A percentile compares a stretch with the other conserved stretches of the same genome.
Evolutionary conservation across 2,329 filamentous ascomycete species (phyloP).

Genomic region (Setomelanomma holmii): DNA sequence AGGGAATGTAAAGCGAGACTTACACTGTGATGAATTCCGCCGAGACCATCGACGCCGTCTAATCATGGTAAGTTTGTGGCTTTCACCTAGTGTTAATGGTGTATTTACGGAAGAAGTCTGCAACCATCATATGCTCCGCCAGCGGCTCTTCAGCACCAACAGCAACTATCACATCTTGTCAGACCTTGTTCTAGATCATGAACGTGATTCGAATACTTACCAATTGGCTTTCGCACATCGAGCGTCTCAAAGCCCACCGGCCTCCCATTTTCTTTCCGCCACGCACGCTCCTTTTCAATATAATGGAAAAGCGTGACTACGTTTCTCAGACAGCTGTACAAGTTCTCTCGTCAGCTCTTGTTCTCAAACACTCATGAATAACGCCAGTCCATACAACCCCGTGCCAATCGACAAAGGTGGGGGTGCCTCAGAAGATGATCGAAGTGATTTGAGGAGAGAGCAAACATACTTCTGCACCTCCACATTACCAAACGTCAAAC

Average conservation of each 20-base stretch:
- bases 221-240: conserved; percentile 74
- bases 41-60: conserved; percentile 59
- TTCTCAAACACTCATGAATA: too few species aligned
- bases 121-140: conserved; percentile 76
- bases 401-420: neutral
- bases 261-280: conserved; percentile 74
- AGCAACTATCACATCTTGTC: conserved; percentile 62
- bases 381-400: too few species aligned
- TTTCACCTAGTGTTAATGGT: too few species aligned
- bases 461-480: conserved; percentile 74
- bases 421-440: neutral
- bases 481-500: conserved; percentile 93
- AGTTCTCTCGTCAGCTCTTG: neutral
- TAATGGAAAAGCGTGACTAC: conserved; percentile 90
- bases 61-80: too few species aligned
- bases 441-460: neutral
- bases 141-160: conserved; percentile 86
- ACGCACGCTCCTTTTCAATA: conserved; percentile 85
- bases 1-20: neutral
- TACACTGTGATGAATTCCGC: conserved; percentile 57
- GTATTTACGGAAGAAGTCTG: conserved; percentile 78
- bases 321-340: conserved; percentile 79
- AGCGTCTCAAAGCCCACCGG: conserved; percentile 76
- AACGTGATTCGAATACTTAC: conserved; percentile 20
- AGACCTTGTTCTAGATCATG: neutral